These are phyloP conservation scores for Beauveria medogensis DNA, from an alignment of 2,329 filamentous ascomycete species.

Conservation along the genomic window DNA sequence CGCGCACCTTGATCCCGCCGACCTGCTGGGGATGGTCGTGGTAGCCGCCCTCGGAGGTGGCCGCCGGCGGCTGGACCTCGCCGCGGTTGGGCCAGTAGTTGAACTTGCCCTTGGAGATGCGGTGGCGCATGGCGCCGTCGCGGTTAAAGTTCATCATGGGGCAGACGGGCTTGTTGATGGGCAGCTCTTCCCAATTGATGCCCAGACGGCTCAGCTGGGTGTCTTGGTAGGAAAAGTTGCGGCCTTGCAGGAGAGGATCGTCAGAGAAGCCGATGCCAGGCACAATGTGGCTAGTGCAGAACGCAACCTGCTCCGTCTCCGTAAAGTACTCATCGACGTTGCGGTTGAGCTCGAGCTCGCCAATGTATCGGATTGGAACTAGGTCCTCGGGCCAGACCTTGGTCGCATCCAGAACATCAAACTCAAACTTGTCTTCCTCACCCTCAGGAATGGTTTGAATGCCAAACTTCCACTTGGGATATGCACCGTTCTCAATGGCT, in stretches of 20 bases:
- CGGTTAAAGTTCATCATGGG: slow-evolving; percentile 71
- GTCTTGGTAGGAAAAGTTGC: slow-evolving; percentile 61
- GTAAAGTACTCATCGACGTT: slow-evolving; percentile 78
- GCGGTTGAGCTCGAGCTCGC: slow-evolving; percentile 69
- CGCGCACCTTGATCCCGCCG: slow-evolving; percentile 61
- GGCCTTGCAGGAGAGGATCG: slow-evolving; percentile 65
- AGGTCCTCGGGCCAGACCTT: slow-evolving; percentile 79
- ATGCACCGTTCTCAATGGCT: slow-evolving; percentile 63
- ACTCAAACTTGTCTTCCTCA: slow-evolving; percentile 69
- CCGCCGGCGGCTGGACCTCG: slow-evolving; percentile 58
- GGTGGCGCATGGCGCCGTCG: slow-evolving; percentile 65
- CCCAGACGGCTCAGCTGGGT: slow-evolving; percentile 65
- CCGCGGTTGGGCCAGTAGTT: slow-evolving; percentile 58
- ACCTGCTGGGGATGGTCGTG: slow-evolving; percentile 56
- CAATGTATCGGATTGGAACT: slow-evolving; percentile 68
- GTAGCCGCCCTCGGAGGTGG: slow-evolving; percentile 56
- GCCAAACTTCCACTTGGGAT: slow-evolving; percentile 72
- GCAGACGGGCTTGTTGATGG: slow-evolving; percentile 68
- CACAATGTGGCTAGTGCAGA: slow-evolving; percentile 73
- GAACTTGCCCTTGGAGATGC: slow-evolving; percentile 58
- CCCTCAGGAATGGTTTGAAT: slow-evolving; percentile 70
- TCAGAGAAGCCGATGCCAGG: slow-evolving; percentile 71
- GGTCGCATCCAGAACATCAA: slow-evolving; percentile 77
- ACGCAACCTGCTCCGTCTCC: slow-evolving; percentile 75
- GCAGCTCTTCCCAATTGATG: slow-evolving; percentile 67